Evolutionary conservation across 73 alveolate species (phyloP).

Genomic region (Tetrahymena thermophila): DNA sequence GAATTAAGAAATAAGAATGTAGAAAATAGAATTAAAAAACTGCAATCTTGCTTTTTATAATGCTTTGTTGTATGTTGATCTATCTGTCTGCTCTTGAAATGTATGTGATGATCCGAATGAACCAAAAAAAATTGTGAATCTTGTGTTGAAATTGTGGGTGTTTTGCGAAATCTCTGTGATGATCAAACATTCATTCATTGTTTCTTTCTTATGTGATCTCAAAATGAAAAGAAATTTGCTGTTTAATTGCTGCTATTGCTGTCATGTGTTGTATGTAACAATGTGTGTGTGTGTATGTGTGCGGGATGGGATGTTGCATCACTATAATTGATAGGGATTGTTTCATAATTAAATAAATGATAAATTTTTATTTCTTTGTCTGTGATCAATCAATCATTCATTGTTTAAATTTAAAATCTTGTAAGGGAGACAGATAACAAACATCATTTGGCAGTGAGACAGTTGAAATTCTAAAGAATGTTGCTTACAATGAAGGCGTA

Average conservation of each 20-base stretch:
- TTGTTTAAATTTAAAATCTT: neutral
- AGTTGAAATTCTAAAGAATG: neutral
- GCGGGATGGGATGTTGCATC: neutral
- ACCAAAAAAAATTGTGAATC: neutral
- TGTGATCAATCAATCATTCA: neutral
- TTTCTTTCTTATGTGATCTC: neutral
- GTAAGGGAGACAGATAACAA: neutral
- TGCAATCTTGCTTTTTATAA: neutral
- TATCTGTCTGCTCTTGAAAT: neutral
- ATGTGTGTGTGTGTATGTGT: neutral
- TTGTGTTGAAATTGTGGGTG: neutral
- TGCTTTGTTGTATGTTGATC: neutral
- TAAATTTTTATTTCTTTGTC: neutral
- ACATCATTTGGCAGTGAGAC: neutral
- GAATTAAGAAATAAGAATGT: neutral
- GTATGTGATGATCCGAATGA: neutral
- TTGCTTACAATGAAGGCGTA: slow-evolving; percentile 3
- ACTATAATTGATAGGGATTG: neutral
- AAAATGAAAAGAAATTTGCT: neutral
- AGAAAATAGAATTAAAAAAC: neutral
- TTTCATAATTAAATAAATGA: neutral
- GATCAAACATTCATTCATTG: neutral
- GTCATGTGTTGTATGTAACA: neutral
- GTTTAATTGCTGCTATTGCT: neutral
- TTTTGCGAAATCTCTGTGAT: neutral